Evolutionary conservation across 129 eudicot genomes (phyloP), one percentile per base, ranked within the genome.

Genomic region (Chrysanthemum makinoi): DNA sequence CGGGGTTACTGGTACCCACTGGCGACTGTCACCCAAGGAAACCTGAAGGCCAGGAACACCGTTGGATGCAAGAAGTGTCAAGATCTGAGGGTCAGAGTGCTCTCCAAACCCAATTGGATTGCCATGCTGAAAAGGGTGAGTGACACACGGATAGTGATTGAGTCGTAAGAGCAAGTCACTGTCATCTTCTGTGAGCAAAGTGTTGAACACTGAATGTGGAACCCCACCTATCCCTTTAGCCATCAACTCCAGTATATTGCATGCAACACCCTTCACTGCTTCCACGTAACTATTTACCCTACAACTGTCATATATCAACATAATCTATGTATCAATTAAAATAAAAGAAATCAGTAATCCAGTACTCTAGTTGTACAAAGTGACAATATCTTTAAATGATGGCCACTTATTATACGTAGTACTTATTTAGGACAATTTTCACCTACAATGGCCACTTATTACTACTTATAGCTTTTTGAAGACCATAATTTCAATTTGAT

Each of bases 11-110:
- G 96, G 88, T 80, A 83, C 80, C 96, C 96, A 90, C 26, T 74
- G 79, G 30, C 84, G 44, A 39, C 44, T 90, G 24, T 90, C 83
- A 51, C 74, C 68, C 6, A 79, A 73, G 1, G 85, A 86, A 72
- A 90, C 85, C 76, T 90, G 94, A 46, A 90, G 90, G 26, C 96
- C 96, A 19, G 69, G 67, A 2, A 85, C 96, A 15, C 48, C 85
- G 80, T 90, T 90, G 68, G 96, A 90, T 87, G 79, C 72, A 22
- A 90, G 77, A 15, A 90, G 47, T 49, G 94, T 90, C 69, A 90
- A 52, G 73, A 90, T 90, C 90, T 87, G 96, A 87, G 96, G 94
- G 85, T 90, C 96, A 43, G 94, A 82, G 28, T 90, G 96, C 76
- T 90, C 94, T 30, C 96, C 96, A 39, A 90, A 84, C 13, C 96